Evolutionary conservation across 2,329 filamentous ascomycete genomes (phyloP), one percentile per base, ranked within the genome.

Genomic region (Dothiorella sarmentorum): DNA sequence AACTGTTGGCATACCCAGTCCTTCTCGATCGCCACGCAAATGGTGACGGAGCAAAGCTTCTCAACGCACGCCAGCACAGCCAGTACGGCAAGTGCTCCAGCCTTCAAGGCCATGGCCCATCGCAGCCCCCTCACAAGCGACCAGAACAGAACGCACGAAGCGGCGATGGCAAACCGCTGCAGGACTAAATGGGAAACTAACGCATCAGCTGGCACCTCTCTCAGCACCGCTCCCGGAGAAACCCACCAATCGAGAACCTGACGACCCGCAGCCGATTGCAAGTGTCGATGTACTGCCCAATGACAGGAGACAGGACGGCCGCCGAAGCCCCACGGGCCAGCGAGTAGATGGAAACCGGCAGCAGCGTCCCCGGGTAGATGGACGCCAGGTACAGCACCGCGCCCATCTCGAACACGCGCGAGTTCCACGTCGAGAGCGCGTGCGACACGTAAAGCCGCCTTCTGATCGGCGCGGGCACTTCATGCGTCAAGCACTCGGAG

Each of bases 191-290:
- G n/a, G n/a, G 9, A 31, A 17, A 29, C 4, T 1, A 1, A 4
- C 11, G 6, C 10, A 11, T 11, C 3, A 17, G 29, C 29, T 13
- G 2, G 29, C 29, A 13, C 10, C 10, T 11, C 29, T 31, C 29
- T 31, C 29, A 31, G 7, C 29, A 10, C 7, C 29, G 3, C 29
- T 20, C 2, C 15, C 7, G 4, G 18, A 26, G 10, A 22, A 11
- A 26, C 42, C 3, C 15, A 49, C 45, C 45, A 6, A 49, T 49
- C 2, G 45, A 73, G 0, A 67, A 20, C 31, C 51, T 42, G 31
- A 55, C 51, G 13, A 55, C 51, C 6, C 26, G 15, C 1, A 33
- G 22, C n/a, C 53, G 24, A 15, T 47, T 20, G 13, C 53, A 11
- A 15, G 5, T 26, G 22, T 47, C 43, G 27, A 47, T 47, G 22